These are phyloP conservation scores for Schoenoplectus tabernaemontani DNA, from an alignment of 202 grass and related monocot species.

Conservation along the genomic window DNA sequence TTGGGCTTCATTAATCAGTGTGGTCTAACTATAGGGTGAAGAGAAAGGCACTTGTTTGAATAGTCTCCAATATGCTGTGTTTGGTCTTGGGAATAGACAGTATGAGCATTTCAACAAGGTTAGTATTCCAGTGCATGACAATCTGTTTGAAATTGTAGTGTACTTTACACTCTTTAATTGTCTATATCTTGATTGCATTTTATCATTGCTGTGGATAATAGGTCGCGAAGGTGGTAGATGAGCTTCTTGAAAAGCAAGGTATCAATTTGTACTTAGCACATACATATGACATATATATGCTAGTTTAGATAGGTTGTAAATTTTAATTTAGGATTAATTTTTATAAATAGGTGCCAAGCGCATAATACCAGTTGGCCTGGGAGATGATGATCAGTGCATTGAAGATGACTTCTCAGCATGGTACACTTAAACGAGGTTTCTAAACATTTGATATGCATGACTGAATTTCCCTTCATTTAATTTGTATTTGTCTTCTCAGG, in stretches of 20 bases:
- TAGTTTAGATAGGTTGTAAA: not conserved
- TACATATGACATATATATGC: constrained; percentile 16
- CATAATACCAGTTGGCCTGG: constrained; percentile 68
- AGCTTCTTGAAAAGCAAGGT: constrained; percentile 75
- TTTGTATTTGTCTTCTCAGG: constrained; percentile 39
- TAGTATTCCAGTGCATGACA: not conserved
- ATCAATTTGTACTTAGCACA: constrained; percentile 9
- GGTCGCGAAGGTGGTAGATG: constrained; percentile 75
- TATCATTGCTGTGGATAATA: constrained; percentile 21
- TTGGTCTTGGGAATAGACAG: constrained; percentile 86
- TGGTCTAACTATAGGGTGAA: constrained; percentile 40
- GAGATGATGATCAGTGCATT: constrained; percentile 96
- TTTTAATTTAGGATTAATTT: constrained; percentile 16
- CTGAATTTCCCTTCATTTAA: not conserved
- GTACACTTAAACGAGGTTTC: constrained; percentile 29
- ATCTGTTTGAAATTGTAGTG: not conserved
- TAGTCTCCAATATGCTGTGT: constrained; percentile 64
- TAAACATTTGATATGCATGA: not conserved
- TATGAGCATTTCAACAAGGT: constrained; percentile 99
- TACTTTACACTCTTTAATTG: not conserved
- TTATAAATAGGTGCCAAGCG: constrained; percentile 57
- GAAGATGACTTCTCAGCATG: constrained; percentile 94
- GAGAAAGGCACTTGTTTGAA: constrained; percentile 55
- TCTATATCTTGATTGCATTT: not conserved
- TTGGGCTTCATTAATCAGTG: constrained; percentile 13